Conservation (phyloP, 2,329 filamentous ascomycete genomes). For the Hymenoscyphus infarciens region DNA sequence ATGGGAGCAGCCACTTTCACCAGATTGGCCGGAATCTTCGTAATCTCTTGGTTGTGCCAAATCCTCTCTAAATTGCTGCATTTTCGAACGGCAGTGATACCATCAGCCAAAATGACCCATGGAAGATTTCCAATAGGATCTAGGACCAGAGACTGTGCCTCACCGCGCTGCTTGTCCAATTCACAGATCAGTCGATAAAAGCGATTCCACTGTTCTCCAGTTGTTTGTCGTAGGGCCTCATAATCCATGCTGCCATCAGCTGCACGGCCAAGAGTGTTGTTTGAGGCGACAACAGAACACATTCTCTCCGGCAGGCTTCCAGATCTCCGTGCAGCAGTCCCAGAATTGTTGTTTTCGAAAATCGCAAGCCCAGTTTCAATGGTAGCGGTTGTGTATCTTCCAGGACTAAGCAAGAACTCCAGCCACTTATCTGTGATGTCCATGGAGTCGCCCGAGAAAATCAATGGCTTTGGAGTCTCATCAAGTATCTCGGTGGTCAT, state of each 20-base stretch:
- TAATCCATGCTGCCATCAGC: constrained; percentile 68
- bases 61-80: constrained; percentile 77
- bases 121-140: constrained; percentile 69
- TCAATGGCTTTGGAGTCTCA: constrained; percentile 50
- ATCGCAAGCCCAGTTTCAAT: constrained; percentile 80
- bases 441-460: constrained; percentile 60
- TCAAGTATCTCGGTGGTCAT: constrained; percentile 59
- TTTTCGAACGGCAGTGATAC: constrained; percentile 72
- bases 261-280: constrained; percentile 60
- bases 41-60: constrained; percentile 62
- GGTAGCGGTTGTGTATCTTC: constrained; percentile 73
- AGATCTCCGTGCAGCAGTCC: constrained; percentile 41
- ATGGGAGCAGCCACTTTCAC: constrained; percentile 60
- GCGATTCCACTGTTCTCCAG: constrained; percentile 81
- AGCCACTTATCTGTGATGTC: constrained; percentile 84
- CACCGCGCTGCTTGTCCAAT: constrained; percentile 79
- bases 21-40: constrained; percentile 33
- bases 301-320: constrained; percentile 71
- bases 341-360: constrained; percentile 65
- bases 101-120: constrained; percentile 83
- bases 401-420: constrained; percentile 75
- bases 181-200: constrained; percentile 85
- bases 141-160: constrained; percentile 73
- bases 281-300: constrained; percentile 66
- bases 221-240: constrained; percentile 67